Evolutionary conservation across 2,329 filamentous ascomycete species (phyloP), one percentile per base, ranked within the genome.

Genomic region (Ceratocystis albifundus): DNA sequence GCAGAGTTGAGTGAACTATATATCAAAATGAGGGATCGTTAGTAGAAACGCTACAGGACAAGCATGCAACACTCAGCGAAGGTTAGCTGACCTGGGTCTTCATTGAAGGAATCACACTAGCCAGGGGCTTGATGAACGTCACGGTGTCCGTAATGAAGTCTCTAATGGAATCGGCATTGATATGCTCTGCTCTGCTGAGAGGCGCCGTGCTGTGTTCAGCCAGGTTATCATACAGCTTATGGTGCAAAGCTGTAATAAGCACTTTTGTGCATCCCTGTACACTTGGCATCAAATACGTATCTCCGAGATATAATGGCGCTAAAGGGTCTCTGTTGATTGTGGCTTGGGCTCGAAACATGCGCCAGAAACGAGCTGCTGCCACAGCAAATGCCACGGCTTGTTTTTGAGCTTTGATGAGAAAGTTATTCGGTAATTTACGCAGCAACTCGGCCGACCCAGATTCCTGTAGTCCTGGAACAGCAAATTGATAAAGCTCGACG

Each of bases 371-470:
- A 5, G 73, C 74, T 3, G 75, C 69, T 41, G 72, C 74, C 67
- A 77, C 71, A 36, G 76, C 73, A 64, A 76, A 76, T 1, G 74
- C 75, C 2, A 77, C 73, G 0, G 75, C 75, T 63, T 78, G 76
- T 61, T 74, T 76, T 64, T 75, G 75, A 1, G 74, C 76, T 61
- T 73, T 72, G 2, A 71, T 66, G 2, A 77, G 69, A 64, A 77
- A 77, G 36, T 76, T 74, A 2, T 65, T 66, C 0, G 76, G 76
- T 1, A 77, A 70, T 66, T 73, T 73, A 32, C 71, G 71, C 3
- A 75, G 69, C 6, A 77, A 69, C 3, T 76, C 74, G 8, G 72
- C 68, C 3, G 72, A 72, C 0, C 72, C 71, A 46, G 73, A 72
- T 28, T 75, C 75, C 15, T 72, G 70, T 0, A 76, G 70, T 0